These are phyloP conservation scores for Poterioochromonas sp. DNA, from an alignment of 352 stramenopile species.

Conservation along the genomic window DNA sequence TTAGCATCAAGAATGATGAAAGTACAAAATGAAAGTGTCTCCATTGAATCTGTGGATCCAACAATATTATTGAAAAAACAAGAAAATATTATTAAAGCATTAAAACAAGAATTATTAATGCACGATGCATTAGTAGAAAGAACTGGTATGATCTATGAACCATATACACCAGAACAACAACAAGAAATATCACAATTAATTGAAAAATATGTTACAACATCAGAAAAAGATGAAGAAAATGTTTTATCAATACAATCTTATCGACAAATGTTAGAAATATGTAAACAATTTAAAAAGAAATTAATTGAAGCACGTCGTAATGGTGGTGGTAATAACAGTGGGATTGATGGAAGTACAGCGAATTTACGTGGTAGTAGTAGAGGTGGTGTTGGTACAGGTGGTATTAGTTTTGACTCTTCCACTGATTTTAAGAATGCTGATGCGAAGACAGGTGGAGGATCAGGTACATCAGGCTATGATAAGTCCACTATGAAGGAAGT, in stretches of 20 bases:
- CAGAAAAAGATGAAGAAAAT: slow-evolving; percentile 51
- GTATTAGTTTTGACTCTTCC: not conserved
- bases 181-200: slow-evolving; percentile 60
- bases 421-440: not conserved
- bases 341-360: not conserved
- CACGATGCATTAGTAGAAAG: slow-evolving; percentile 79
- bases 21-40: slow-evolving; percentile 73
- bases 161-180: slow-evolving; percentile 78
- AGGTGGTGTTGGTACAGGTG: slow-evolving; percentile 1
- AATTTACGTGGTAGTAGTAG: not conserved
- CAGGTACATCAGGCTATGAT: not conserved
- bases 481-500: not conserved
- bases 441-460: not conserved
- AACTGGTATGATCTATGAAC: slow-evolving; percentile 49
- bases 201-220: slow-evolving; percentile 61
- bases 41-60: slow-evolving; percentile 72
- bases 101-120: slow-evolving; percentile 84
- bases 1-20: slow-evolving; percentile 83
- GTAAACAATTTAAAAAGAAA: slow-evolving; percentile 76
- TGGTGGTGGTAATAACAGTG: not conserved
- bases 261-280: slow-evolving; percentile 78
- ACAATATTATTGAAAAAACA: slow-evolving; percentile 70
- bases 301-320: slow-evolving; percentile 55
- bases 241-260: slow-evolving; percentile 64
- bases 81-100: slow-evolving; percentile 75